Percentiles rank a stretch among this genome's conserved stretches.
These are phyloP conservation scores for Heterobasidion parviporum DNA, from an alignment of 1,284 basidiomycete genomes.

Conservation along the genomic window DNA sequence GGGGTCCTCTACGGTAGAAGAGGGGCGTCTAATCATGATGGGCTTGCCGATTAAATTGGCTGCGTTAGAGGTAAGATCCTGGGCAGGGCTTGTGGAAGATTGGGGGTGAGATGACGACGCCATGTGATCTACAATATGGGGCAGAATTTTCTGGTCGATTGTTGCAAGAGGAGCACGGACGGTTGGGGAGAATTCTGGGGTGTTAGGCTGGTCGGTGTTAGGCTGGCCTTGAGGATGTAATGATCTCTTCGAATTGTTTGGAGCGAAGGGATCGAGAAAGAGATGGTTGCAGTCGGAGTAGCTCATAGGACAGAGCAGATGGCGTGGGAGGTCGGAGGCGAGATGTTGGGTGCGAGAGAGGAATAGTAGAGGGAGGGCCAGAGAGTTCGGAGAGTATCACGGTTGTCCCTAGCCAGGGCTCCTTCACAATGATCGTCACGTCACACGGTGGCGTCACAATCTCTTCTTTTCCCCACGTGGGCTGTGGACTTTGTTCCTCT, in stretches of 20 bases:
- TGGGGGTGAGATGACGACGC: constrained; percentile 1
- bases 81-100: background rate
- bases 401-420: background rate
- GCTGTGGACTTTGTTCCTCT: constrained; percentile 6
- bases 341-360: background rate
- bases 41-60: constrained; percentile 7
- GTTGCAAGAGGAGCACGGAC: constrained; percentile 11
- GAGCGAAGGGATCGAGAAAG: background rate
- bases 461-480: background rate
- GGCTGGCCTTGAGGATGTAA: constrained; percentile 2
- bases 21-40: constrained; percentile 7
- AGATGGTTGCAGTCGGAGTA: constrained; percentile 5
- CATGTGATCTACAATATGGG: constrained; percentile 1
- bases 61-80: constrained; percentile 1
- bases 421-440: constrained; percentile 1
- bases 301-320: background rate
- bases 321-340: background rate
- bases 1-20: constrained; percentile 8
- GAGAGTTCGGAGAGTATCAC: background rate
- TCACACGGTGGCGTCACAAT: background rate
- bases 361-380: background rate
- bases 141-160: constrained; percentile 9
- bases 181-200: constrained; percentile 5
- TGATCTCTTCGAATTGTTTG: background rate
- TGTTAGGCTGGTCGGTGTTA: background rate